Percentiles rank a stretch among this genome's conserved stretches.
These are phyloP conservation scores for Aspergillus intermedius DNA, from an alignment of 2,329 filamentous ascomycete species.

Conservation along the genomic window DNA sequence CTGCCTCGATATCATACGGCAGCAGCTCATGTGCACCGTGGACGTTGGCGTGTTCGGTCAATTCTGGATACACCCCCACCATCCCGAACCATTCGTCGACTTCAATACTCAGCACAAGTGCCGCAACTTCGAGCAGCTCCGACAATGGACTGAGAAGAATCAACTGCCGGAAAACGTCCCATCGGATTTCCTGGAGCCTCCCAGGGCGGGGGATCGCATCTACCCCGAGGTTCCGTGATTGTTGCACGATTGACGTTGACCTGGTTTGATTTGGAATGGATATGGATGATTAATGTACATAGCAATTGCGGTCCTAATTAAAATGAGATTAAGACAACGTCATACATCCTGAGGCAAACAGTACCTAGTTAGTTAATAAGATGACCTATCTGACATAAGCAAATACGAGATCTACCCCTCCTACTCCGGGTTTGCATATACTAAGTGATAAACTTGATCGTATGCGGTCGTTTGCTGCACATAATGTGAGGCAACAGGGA, in stretches of 20 bases:
- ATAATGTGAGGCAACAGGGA: too few relatives aligned
- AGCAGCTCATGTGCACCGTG: constrained; percentile 58
- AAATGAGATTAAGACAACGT: neutral
- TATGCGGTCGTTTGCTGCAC: too few relatives aligned
- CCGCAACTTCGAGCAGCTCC: constrained; percentile 50
- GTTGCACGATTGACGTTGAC: neutral
- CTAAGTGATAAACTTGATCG: too few relatives aligned
- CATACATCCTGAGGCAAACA: neutral
- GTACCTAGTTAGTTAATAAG: too few relatives aligned
- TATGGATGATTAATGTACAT: neutral
- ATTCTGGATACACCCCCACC: constrained; percentile 48
- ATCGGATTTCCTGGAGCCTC: constrained; percentile 38
- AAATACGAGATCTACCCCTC: too few relatives aligned
- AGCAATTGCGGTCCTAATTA: neutral
- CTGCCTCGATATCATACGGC: constrained; percentile 56
- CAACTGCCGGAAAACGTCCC: constrained; percentile 44
- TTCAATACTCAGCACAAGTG: constrained; percentile 57
- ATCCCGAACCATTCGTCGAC: constrained; percentile 51
- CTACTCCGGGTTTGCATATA: too few relatives aligned
- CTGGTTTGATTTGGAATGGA: neutral
- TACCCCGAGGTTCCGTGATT: constrained; percentile 18
- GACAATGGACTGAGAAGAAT: constrained; percentile 48
- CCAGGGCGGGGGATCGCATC: constrained; percentile 17
- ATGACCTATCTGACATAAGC: too few relatives aligned
- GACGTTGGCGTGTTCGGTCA: constrained; percentile 57